Base-by-base conservation (phyloP, 1,139 yeast genomes). In the Suhomyces terraborum region DNA sequence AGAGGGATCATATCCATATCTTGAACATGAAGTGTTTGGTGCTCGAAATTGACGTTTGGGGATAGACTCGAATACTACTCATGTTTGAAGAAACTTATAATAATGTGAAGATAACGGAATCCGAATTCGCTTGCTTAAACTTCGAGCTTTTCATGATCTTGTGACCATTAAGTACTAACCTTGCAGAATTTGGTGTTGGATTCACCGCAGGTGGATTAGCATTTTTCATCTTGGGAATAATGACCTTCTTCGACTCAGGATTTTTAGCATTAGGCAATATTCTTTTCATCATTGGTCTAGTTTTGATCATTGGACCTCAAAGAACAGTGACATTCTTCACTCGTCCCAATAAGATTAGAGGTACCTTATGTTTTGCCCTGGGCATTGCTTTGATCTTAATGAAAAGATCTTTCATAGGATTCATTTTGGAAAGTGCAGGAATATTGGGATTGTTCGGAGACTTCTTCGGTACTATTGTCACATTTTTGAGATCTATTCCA, bases 161-260 rank as follows among this genome's bases (percentile, higher is more conserved):
- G n/a, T n/a, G n/a, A n/a, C n/a, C n/a, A n/a, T n/a, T n/a, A n/a
- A 36, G 29, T 22, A 38, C 41, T 38, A 38, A 38, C 41, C 9
- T 4, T 51, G n/a, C n/a, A 88, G 96, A 89, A 64, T 84, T 84
- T 56, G 98, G 98, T 22, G 97, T 88, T 20, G 96, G 89, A 8
- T 86, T 91, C 72, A 88, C 96, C 10, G 91, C 95, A 19, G 87
- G 86, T 20, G 97, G 93, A 45, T 77, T 84, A 43, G 62, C 87
- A 35, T 84, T 88, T 60, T 86, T 93, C 62, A 60, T 88, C 7
- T 70, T 91, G 27, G 98, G 98, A 9, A 76, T 93, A 32, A 58
- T 89, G 58, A 80, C 96, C 20, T 82, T 93, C 50, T 93, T 93
- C 58, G 98, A 93, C 60, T 76, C 96, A 8, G 94, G 95, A 1